Base-by-base conservation (phyloP, 768 basidiomycete genomes). In the Trametes sanguinea region DNA sequence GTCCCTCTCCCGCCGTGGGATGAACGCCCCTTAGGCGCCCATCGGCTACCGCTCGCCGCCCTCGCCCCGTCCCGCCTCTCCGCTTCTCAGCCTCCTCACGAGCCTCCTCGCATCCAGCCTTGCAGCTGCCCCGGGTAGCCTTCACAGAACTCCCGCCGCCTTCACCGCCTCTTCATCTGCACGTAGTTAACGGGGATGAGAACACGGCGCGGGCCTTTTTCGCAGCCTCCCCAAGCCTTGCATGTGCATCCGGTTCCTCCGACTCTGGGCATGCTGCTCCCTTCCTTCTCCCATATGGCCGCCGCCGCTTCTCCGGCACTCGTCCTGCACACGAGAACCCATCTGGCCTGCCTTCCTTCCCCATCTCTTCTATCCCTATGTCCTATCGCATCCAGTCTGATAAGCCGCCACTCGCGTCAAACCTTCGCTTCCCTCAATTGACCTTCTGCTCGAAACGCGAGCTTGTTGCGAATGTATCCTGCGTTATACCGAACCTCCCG, bases 141-240 rank as follows among this genome's bases (percentile, higher is more conserved):
- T 85, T 74, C 35, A 89, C 68, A 17, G 89, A 71, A 10, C 89
- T 88, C 43, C 89, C 86, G 30, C 35, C 51, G 51, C 42, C 51
- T 47, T 86, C 80, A 6, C 37, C 40, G 37, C 30, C 39, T 43
- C 14, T 22, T 22, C 22, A 22, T 22, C 22, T 22, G 22, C 22
- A 22, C 22, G 22, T 22, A 22, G 22, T 22, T 22, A 22, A 22
- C 22, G 22, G 22, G 22, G 22, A 22, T 22, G 22, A 22, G 22
- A 37, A 37, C 35, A 37, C 35, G 35, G 11, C 9, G 5, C 9
- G 22, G 37, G 10, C 14, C 16, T 33, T 30, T 6, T 50, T 48
- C 56, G 37, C 56, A 57, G 22, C 22, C 22, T 22, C 22, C 22
- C 22, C 22, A 22, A 22, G 22, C 22, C 37, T 37, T 6, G 35